Evolutionary conservation across 2,329 filamentous ascomycete species (phyloP).

Genomic region (Periconia sp.): DNA sequence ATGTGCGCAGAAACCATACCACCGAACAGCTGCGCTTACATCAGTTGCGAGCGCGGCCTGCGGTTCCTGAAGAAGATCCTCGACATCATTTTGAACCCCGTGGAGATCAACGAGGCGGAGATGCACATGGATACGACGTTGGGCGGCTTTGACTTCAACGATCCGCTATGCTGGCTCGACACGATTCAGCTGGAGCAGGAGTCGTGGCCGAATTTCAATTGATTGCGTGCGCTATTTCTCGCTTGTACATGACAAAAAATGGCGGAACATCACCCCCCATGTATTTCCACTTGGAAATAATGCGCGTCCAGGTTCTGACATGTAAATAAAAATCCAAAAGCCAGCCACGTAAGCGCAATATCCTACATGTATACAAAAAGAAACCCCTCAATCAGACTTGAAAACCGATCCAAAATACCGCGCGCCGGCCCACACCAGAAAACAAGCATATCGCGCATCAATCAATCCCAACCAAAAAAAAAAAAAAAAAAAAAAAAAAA

Average conservation of each 20-base stretch:
- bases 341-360: background rate
- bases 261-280: no score
- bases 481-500: no score
- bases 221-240: background rate
- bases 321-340: no score
- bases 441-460: no score
- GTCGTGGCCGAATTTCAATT: conserved; percentile 30
- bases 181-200: conserved; percentile 47
- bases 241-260: no score
- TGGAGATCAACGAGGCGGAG: background rate
- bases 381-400: no score
- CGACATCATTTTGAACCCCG: conserved; percentile 45
- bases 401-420: no score
- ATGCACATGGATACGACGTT: conserved; percentile 1
- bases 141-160: conserved; percentile 29
- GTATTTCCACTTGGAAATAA: no score
- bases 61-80: conserved; percentile 46
- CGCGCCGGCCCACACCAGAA: no score
- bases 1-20: conserved; percentile 21
- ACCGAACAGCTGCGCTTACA: conserved; percentile 44
- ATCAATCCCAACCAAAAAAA: no score
- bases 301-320: no score
- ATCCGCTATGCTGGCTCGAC: conserved; percentile 46
- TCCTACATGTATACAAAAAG: no score
- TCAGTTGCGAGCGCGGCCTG: conserved; percentile 46